These are phyloP conservation scores for slime mould (Dictyostelium discoideum) DNA, from an alignment of 78 protist species.

Conservation along the genomic window DNA sequence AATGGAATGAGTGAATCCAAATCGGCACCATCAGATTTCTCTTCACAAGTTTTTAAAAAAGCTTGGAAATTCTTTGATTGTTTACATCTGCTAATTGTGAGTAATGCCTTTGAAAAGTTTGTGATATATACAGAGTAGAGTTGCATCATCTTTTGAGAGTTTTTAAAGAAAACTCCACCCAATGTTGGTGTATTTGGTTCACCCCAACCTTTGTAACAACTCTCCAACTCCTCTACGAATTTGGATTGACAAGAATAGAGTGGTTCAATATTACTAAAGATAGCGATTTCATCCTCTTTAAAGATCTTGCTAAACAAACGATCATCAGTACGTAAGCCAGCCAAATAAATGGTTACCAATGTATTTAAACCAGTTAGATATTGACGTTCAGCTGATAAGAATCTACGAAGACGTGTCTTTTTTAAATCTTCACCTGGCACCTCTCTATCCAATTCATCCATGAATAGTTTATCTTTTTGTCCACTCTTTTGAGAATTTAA, in stretches of 20 bases:
- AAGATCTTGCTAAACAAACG: constrained; percentile 59
- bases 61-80: constrained; percentile 76
- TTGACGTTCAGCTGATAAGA: constrained; percentile 32
- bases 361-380: constrained; percentile 20
- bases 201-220: constrained; percentile 18
- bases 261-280: constrained; percentile 49
- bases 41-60: constrained; percentile 69
- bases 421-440: constrained; percentile 61
- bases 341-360: constrained; percentile 34
- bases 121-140: constrained; percentile 43
- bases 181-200: constrained; percentile 28
- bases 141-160: constrained; percentile 32
- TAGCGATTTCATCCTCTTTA: constrained; percentile 72
- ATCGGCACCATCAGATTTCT: constrained; percentile 64
- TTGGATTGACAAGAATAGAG: constrained; percentile 37
- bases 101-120: constrained; percentile 50
- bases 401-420: constrained; percentile 38
- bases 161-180: constrained; percentile 24
- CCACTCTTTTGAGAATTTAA: neutral
- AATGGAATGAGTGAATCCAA: constrained; percentile 46
- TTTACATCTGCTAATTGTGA: constrained; percentile 30
- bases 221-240: constrained; percentile 64
- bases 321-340: constrained; percentile 61
- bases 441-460: constrained; percentile 1
- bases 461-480: neutral